Conservation (phyloP, 2,329 filamentous ascomycete genomes). For the Aspergillus sp. region DNA sequence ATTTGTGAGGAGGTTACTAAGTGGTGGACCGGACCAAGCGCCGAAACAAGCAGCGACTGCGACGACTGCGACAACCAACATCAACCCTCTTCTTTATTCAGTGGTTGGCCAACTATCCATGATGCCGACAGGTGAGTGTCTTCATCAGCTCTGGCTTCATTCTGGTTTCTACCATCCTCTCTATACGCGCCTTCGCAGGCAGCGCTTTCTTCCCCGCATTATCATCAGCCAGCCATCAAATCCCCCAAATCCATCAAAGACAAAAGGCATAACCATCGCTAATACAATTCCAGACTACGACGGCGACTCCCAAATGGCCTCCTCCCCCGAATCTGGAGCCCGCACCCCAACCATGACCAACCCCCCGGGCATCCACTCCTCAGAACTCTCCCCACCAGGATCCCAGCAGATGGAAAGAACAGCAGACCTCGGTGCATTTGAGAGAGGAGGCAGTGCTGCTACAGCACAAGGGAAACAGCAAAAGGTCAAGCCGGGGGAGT, state of each 20-base stretch:
- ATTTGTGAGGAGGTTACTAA: background rate
- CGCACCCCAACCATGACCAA: constrained; percentile 34
- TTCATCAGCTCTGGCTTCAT: background rate
- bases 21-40: background rate
- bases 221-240: constrained; percentile 6
- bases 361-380: constrained; percentile 17
- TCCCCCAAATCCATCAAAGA: background rate
- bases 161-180: background rate
- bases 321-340: constrained; percentile 37
- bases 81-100: too few relatives aligned
- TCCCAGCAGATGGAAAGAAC: constrained; percentile 36
- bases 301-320: constrained; percentile 53
- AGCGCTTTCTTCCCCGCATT: background rate
- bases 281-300: constrained; percentile 38
- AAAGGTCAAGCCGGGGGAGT: constrained; percentile 43
- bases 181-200: background rate
- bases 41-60: too few relatives aligned
- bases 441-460: background rate
- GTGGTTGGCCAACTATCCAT: background rate
- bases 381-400: constrained; percentile 51
- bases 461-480: constrained; percentile 7
- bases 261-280: background rate
- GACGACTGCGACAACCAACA: too few relatives aligned
- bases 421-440: constrained; percentile 1
- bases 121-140: background rate